These are phyloP conservation scores for Phaeomoniella chlamydospora DNA, from an alignment of 2,329 filamentous ascomycete genomes.

Conservation along the genomic window DNA sequence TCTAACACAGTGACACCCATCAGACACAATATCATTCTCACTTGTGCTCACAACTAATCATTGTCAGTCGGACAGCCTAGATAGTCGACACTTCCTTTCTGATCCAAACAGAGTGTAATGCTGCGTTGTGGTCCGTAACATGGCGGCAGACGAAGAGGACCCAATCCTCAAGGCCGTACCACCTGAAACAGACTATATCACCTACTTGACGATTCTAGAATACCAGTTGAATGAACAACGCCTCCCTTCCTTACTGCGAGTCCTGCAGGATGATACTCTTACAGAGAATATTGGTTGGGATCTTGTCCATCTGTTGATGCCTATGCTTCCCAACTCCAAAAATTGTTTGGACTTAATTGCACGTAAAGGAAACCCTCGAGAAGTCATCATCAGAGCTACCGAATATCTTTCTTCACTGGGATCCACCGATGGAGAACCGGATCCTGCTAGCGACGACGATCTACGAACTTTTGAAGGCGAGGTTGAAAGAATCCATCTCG, in stretches of 20 bases:
- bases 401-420: constrained; percentile 42
- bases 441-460: constrained; percentile 10
- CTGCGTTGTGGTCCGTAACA: no score
- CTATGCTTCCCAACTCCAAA: constrained; percentile 39
- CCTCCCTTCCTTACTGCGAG: constrained; percentile 40
- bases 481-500: constrained; percentile 12
- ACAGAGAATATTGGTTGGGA: constrained; percentile 55
- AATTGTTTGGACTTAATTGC: constrained; percentile 48
- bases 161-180: constrained; percentile 45
- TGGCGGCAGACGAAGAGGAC: constrained; percentile 17
- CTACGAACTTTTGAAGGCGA: constrained; percentile 12
- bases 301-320: constrained; percentile 45
- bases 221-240: constrained; percentile 46
- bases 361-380: constrained; percentile 46
- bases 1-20: no score
- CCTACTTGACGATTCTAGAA: constrained; percentile 51
- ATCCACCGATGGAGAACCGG: constrained; percentile 16
- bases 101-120: no score
- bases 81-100: no score
- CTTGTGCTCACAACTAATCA: no score
- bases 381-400: constrained; percentile 49
- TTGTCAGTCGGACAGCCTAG: no score
- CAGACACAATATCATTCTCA: no score
- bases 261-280: constrained; percentile 45
- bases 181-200: constrained; percentile 48